Evolutionary conservation across 208 protist species (phyloP).

Genomic region (Plasmodiophora brassicae): DNA sequence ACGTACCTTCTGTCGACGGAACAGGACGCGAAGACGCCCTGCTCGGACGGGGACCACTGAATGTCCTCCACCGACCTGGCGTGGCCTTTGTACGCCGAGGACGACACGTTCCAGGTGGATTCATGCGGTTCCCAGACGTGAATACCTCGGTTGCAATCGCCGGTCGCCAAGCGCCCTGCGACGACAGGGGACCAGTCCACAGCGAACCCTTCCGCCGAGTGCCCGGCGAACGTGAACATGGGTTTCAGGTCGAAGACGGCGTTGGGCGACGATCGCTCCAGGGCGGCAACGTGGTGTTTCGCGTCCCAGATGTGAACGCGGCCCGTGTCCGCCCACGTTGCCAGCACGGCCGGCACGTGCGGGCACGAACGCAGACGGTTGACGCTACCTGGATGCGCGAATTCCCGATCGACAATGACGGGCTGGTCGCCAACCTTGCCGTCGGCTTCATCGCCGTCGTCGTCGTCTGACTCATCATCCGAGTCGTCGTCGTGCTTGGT

Average conservation of each 20-base stretch:
- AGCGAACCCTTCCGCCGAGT: constrained; percentile 11
- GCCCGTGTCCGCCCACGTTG: constrained; percentile 37
- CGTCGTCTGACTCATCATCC: neutral
- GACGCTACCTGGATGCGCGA: constrained; percentile 28
- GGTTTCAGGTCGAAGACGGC: neutral
- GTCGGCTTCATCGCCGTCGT: neutral
- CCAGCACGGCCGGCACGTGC: constrained; percentile 34
- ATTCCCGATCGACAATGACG: constrained; percentile 1
- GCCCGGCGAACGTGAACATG: neutral
- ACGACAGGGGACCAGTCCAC: constrained; percentile 40
- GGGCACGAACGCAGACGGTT: constrained; percentile 35
- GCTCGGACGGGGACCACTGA: constrained; percentile 29
- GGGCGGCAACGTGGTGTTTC: neutral
- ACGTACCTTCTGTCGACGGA: constrained; percentile 2
- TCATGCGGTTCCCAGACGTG: neutral
- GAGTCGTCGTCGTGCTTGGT: constrained; percentile 36
- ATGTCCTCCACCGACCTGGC: constrained; percentile 41
- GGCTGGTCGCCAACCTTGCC: neutral
- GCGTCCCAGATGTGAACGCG: constrained; percentile 43
- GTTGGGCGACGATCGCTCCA: neutral
- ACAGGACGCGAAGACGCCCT: constrained; percentile 40
- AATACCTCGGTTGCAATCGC: neutral
- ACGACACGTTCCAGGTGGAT: neutral
- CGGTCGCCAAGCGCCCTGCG: constrained; percentile 13
- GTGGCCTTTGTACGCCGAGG: neutral